These are phyloP conservation scores for Moringa oleifera DNA, from an alignment of 345 rosid genomes.

Conservation along the genomic window DNA sequence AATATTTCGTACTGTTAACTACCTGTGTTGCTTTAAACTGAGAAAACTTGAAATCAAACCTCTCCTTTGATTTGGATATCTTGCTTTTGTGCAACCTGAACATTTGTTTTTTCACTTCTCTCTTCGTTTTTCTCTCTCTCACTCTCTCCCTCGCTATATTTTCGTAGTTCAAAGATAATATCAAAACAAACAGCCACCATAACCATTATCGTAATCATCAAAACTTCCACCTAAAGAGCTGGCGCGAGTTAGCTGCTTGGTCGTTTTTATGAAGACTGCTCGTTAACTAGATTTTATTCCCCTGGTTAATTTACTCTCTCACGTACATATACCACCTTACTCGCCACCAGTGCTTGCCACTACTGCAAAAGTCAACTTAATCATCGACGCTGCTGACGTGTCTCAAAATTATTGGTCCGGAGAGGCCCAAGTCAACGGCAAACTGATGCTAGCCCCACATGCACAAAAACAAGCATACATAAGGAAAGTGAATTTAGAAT, in stretches of 20 bases:
- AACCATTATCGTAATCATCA: background rate
- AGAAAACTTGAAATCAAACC: slow-evolving; percentile 45
- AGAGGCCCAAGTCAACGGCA: no score
- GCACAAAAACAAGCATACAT: no score
- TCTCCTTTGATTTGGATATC: slow-evolving; percentile 34
- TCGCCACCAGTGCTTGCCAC: no score
- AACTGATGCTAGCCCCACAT: no score
- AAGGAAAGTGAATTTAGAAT: no score
- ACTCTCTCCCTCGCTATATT: background rate
- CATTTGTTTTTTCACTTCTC: slow-evolving; percentile 20
- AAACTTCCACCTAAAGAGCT: slow-evolving; percentile 1
- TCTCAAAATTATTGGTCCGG: no score
- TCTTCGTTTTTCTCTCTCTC: background rate
- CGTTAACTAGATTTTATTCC: background rate
- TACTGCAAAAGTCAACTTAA: no score
- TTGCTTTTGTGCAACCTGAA: slow-evolving; percentile 38
- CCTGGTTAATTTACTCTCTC: no score
- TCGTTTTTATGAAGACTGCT: slow-evolving; percentile 10
- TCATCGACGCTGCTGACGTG: no score
- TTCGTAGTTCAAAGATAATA: background rate
- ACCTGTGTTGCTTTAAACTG: slow-evolving; percentile 48
- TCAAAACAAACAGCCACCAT: slow-evolving; percentile 1
- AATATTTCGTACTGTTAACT: no score
- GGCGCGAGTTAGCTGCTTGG: slow-evolving; percentile 7
- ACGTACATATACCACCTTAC: no score